Evolutionary conservation across 2,329 filamentous ascomycete species (phyloP).

Genomic region (Parastagonospora avenae): DNA sequence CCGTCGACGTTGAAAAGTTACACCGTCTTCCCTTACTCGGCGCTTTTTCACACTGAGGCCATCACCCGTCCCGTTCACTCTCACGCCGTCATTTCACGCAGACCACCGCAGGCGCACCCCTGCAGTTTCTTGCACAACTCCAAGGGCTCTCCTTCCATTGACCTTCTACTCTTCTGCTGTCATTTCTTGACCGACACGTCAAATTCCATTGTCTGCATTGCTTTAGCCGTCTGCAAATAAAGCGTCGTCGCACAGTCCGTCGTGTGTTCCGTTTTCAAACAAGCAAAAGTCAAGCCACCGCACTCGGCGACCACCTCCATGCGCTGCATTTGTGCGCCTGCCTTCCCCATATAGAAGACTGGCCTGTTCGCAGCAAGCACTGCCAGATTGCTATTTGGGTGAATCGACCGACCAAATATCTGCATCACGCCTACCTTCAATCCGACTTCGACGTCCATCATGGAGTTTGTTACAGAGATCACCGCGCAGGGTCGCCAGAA

Average conservation of each 20-base stretch:
- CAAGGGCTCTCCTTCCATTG: neutral
- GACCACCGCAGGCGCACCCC: neutral
- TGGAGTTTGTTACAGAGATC: slow-evolving; percentile 10
- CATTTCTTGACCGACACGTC: neutral
- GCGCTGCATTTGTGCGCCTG: slow-evolving; percentile 10
- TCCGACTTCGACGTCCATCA: neutral
- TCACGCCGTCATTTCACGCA: neutral
- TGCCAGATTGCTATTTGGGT: neutral
- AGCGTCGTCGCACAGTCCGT: slow-evolving; percentile 6
- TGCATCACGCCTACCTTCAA: neutral
- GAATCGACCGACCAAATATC: neutral
- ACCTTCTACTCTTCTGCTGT: neutral
- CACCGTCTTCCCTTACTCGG: neutral
- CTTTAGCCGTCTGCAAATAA: slow-evolving; percentile 8
- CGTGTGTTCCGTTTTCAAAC: slow-evolving; percentile 15
- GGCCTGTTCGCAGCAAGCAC: slow-evolving; percentile 6
- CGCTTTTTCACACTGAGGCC: too few relatives aligned
- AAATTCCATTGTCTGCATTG: slow-evolving; percentile 4
- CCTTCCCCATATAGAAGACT: slow-evolving; percentile 9
- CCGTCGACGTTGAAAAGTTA: too few relatives aligned
- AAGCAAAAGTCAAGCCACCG: slow-evolving; percentile 16
- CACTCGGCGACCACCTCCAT: slow-evolving; percentile 10
- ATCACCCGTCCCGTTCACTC: neutral
- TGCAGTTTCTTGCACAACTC: neutral
- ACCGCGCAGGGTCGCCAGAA: slow-evolving; percentile 15